phyloP scores from a whole-genome alignment of 2,329 filamentous ascomycete genomes.

The Trematosphaeria pertusa region DNA sequence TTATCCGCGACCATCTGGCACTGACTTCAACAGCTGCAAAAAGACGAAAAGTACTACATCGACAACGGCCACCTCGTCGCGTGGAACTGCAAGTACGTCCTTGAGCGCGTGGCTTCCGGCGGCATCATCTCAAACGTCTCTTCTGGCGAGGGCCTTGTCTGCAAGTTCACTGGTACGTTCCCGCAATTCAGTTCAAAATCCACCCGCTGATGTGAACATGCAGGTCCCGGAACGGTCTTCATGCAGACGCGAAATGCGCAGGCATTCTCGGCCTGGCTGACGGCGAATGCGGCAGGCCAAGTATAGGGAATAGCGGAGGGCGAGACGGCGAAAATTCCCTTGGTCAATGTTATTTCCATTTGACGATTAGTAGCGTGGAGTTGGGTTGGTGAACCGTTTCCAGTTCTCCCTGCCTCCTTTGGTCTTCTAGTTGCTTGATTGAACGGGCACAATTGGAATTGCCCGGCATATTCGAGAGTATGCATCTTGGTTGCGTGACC shows the following conservation, averaged over 20 bases:
- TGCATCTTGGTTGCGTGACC: too few species aligned
- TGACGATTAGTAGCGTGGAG: conserved; percentile 3
- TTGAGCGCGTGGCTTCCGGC: conserved; percentile 88
- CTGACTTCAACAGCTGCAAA: conserved; percentile 51
- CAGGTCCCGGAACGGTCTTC: conserved; percentile 83
- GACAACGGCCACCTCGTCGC: conserved; percentile 94
- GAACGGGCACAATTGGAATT: too few species aligned
- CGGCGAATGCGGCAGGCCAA: conserved; percentile 20
- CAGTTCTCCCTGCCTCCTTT: too few species aligned
- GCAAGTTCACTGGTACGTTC: conserved; percentile 77
- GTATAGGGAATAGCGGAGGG: too few species aligned
- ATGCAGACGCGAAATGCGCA: conserved; percentile 89
- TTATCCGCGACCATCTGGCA: too few species aligned
- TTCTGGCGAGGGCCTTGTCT: conserved; percentile 87
- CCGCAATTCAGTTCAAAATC: background rate
- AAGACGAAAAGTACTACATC: conserved; percentile 86
- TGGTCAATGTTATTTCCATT: background rate
- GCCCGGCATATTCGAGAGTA: too few species aligned
- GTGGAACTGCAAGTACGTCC: conserved; percentile 94
- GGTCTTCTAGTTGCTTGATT: too few species aligned
- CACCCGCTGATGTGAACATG: background rate
- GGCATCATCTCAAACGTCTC: conserved; percentile 89
- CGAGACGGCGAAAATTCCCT: too few species aligned
- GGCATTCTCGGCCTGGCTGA: conserved; percentile 63
- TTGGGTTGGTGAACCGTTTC: conserved; percentile 2